Conservation (phyloP, 495 filamentous ascomycete species). For the Evansstolkia leycettana region DNA sequence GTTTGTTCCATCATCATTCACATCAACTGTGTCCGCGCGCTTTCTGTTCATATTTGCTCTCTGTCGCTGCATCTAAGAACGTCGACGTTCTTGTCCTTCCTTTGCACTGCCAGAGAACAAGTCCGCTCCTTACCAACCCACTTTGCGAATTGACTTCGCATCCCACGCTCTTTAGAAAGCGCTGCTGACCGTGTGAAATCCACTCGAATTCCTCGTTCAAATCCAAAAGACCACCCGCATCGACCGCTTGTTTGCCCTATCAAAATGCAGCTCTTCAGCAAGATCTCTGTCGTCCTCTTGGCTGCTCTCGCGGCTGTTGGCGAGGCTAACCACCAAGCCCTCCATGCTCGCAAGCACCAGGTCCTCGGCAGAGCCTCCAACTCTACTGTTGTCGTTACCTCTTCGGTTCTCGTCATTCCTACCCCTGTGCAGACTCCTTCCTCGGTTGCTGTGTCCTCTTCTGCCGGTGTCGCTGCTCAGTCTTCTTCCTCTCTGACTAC, state of each 20-base stretch:
- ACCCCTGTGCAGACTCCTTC: constrained; percentile 6
- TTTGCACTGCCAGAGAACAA: too few species aligned
- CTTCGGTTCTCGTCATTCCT: constrained; percentile 10
- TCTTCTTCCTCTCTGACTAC: constrained; percentile 1
- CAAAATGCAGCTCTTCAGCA: constrained; percentile 33
- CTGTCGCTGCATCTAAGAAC: constrained; percentile 13
- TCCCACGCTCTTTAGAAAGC: constrained; percentile 11
- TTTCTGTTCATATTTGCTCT: too few species aligned
- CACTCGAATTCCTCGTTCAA: constrained; percentile 1
- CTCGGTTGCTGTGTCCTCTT: constrained; percentile 1
- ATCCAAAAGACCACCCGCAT: constrained; percentile 9
- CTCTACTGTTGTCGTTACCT: constrained; percentile 4
- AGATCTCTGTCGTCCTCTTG: constrained; percentile 34
- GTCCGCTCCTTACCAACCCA: too few species aligned
- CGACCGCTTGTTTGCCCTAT: constrained; percentile 9
- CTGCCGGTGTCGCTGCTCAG: neutral
- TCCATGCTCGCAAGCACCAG: constrained; percentile 20
- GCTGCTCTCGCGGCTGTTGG: constrained; percentile 34
- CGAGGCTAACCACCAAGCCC: constrained; percentile 26
- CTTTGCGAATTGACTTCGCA: constrained; percentile 38
- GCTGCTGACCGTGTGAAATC: neutral
- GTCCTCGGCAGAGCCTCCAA: constrained; percentile 8
- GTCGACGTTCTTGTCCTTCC: too few species aligned
- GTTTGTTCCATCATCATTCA: too few species aligned
- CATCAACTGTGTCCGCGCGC: too few species aligned